Percentiles rank a stretch among this genome's conserved stretches.
Conservation (phyloP, 306 rosid genomes). For the Pyrus pyrifolia region DNA sequence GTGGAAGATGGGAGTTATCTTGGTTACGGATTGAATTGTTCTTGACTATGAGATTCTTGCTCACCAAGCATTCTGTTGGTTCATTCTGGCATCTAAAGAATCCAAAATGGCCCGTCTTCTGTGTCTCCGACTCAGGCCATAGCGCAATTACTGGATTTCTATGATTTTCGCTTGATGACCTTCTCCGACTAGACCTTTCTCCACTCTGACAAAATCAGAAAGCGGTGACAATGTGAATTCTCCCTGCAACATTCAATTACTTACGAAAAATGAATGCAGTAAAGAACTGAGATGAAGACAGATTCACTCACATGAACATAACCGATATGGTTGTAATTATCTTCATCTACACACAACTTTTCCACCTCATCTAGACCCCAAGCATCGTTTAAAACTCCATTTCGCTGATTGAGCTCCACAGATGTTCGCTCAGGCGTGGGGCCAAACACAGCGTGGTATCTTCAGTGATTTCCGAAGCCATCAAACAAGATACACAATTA, state of each 20-base stretch:
- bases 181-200: slow-evolving; percentile 15
- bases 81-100: slow-evolving; percentile 49
- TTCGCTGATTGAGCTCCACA: slow-evolving; percentile 19
- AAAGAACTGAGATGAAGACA: slow-evolving; percentile 7
- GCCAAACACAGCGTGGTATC: slow-evolving; percentile 71
- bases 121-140: slow-evolving; percentile 29
- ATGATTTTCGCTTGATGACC: slow-evolving; percentile 29
- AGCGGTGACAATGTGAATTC: not conserved
- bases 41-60: slow-evolving; percentile 22
- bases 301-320: slow-evolving; percentile 40
- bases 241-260: not conserved
- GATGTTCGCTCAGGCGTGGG: slow-evolving; percentile 33
- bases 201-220: slow-evolving; percentile 35
- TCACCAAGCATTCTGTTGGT: slow-evolving; percentile 36
- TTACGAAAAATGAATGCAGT: not conserved
- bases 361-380: slow-evolving; percentile 19
- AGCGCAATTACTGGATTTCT: slow-evolving; percentile 26
- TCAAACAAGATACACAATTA: slow-evolving; percentile 14
- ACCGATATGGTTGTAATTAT: slow-evolving; percentile 13
- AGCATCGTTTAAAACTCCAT: slow-evolving; percentile 16
- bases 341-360: slow-evolving; percentile 26
- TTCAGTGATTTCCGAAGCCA: slow-evolving; percentile 23
- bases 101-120: slow-evolving; percentile 39
- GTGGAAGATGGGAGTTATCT: slow-evolving; percentile 28
- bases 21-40: slow-evolving; percentile 25